Evolutionary conservation across 2,329 filamentous ascomycete genomes (phyloP).

Genomic region (Arthrocladium fulminans): DNA sequence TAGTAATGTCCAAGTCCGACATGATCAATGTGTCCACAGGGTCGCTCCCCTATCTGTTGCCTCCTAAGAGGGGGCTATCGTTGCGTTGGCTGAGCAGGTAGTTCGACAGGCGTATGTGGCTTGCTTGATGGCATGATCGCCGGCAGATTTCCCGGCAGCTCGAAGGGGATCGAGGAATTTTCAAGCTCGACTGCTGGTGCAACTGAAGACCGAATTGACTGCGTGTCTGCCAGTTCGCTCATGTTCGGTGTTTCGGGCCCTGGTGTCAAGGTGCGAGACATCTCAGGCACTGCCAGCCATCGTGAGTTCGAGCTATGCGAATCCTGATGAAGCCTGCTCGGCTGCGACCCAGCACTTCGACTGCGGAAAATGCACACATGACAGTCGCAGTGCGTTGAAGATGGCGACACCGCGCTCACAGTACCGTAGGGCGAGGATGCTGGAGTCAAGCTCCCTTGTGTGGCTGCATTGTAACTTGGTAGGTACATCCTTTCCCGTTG

Average conservation of each 20-base stretch:
- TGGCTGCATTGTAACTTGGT: conserved; percentile 1
- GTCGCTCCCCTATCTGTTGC: too few relatives aligned
- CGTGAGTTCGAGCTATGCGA: too few relatives aligned
- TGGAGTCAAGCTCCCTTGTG: background rate
- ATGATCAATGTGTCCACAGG: too few relatives aligned
- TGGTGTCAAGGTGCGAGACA: too few relatives aligned
- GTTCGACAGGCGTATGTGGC: background rate
- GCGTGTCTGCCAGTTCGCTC: background rate
- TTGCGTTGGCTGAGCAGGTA: background rate
- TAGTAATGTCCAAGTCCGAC: too few relatives aligned
- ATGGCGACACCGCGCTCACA: background rate
- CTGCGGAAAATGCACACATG: background rate
- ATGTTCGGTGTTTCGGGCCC: background rate
- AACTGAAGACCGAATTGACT: background rate
- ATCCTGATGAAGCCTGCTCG: background rate
- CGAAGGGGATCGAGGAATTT: background rate
- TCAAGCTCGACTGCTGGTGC: background rate
- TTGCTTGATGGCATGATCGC: background rate
- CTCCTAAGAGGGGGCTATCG: too few relatives aligned
- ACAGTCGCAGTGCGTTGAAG: background rate
- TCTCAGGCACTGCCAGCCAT: too few relatives aligned
- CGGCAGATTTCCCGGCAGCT: conserved; percentile 5
- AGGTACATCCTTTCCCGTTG: background rate
- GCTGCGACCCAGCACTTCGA: background rate
- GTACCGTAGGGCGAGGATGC: background rate